Conservation (phyloP, 2,329 filamentous ascomycete genomes). For the Fusarium duplospermum region DNA sequence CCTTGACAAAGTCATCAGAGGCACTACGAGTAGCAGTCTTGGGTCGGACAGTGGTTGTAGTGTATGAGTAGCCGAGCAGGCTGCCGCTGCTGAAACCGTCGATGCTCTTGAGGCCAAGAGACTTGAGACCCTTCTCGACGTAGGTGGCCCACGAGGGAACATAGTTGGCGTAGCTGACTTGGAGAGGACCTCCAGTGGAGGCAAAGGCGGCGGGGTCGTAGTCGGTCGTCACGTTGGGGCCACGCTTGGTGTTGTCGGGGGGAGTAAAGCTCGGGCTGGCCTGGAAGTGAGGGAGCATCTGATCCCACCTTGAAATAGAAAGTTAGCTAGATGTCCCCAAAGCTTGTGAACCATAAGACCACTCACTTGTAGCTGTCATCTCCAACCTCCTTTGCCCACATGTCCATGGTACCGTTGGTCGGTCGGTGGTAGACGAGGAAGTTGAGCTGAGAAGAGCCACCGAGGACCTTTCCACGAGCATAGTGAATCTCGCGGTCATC, state of each 20-base stretch:
- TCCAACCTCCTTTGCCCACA: constrained; percentile 45
- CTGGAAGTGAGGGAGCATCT: constrained; percentile 45
- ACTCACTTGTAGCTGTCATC: constrained; percentile 44
- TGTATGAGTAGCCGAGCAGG: constrained; percentile 42
- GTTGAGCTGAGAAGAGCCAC: constrained; percentile 53
- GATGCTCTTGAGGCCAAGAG: constrained; percentile 42
- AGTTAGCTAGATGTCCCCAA: neutral
- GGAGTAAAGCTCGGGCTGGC: constrained; percentile 43
- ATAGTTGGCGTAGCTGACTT: constrained; percentile 44
- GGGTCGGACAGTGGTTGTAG: constrained; percentile 32
- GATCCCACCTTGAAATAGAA: constrained; percentile 20
- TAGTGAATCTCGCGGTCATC: constrained; percentile 49
- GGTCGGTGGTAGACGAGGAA: constrained; percentile 51
- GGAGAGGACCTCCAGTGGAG: constrained; percentile 36
- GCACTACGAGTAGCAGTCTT: constrained; percentile 41
- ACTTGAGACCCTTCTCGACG: constrained; percentile 41
- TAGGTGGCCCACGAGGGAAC: constrained; percentile 36
- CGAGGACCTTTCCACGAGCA: constrained; percentile 52
- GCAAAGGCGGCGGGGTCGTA: constrained; percentile 46
- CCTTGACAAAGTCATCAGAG: constrained; percentile 42
- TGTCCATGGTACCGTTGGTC: constrained; percentile 45
- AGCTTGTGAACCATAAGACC: rapidly evolving
- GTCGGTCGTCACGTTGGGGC: constrained; percentile 36
- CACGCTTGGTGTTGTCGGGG: constrained; percentile 32
- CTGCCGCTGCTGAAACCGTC: constrained; percentile 37